Conservation (phyloP, 2,329 filamentous ascomycete species). For the Paecilomyces niveus region DNA sequence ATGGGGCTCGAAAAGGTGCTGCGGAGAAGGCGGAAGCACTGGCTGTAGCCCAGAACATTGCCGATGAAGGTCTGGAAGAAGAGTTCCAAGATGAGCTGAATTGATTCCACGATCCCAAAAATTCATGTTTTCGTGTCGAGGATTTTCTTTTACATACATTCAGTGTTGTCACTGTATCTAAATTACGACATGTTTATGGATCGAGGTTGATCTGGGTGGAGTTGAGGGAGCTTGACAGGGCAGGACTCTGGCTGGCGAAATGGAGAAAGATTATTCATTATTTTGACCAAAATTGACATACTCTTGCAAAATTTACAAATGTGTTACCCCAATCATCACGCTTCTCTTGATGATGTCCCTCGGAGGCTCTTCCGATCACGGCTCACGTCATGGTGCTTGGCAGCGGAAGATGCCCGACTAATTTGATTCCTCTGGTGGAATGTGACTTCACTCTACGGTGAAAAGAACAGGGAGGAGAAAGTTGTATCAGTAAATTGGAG, state of each 20-base stretch:
- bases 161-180: background rate
- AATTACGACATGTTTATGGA: background rate
- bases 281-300: background rate
- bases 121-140: background rate
- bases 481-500: too few relatives aligned
- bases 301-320: background rate
- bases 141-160: background rate
- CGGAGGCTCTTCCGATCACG: background rate
- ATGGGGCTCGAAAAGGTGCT: conserved; percentile 47
- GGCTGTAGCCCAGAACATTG: conserved; percentile 14
- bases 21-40: conserved; percentile 20
- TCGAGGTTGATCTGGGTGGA: background rate
- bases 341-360: background rate
- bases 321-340: background rate
- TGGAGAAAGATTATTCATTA: background rate
- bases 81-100: conserved; percentile 7
- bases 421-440: background rate
- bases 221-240: background rate
- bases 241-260: background rate
- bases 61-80: conserved; percentile 21
- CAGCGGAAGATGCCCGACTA: background rate
- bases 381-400: background rate
- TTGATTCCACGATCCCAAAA: background rate
- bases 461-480: background rate
- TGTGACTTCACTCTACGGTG: background rate